Evolutionary conservation across 164 flowering plant genomes (phyloP), one percentile per base, ranked within the genome.

Genomic region (Vitis cinerea): DNA sequence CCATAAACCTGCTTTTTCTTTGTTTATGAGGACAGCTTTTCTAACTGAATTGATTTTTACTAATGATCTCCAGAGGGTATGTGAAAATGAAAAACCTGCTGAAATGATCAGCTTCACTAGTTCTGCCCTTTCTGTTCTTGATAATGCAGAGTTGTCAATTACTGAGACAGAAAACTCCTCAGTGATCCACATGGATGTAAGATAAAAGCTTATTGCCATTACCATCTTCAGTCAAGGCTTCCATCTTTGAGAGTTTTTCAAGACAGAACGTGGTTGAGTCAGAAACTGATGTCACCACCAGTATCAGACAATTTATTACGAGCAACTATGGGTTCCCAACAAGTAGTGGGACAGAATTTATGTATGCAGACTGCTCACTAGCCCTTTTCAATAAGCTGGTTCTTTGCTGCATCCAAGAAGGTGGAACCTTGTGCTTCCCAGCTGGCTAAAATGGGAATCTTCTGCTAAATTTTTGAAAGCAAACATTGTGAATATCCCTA

Each of bases 241-340:
- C 97, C 49, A 87, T 95, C 61, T 95, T 93, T 74, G 99, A 93
- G 79, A 87, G 97, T 80, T 95, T 93, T 82, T 88, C 94, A 15
- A 84, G 99, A 71, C 99, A 95, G 78, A 95, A 91, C 69, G 74
- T 93, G 74, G 23, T 82, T 0, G 98, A 95, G 67, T 74, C 94
- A 3, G 98, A 93, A 81, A 82, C 73, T 60, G 99, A 95, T 79
- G 84, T 93, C 55, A 83, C 84, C 58, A 53, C 75, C 30, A 81
- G 87, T 75, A 82, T 93, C 52, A 86, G 56, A 48, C 81, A 81
- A 44, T 85, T 88, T 66, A 74, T 91, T 59, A 75, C 78, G 75
- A 82, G 75, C 59, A 82, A 68, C 58, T 95, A 88, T 66, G 93
- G 97, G 7, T 89, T 87, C 71, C 81, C 86, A 29, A 74, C 83